Conservation (phyloP, 2,329 filamentous ascomycete species). For the Cryoendolithus antarcticus region DNA sequence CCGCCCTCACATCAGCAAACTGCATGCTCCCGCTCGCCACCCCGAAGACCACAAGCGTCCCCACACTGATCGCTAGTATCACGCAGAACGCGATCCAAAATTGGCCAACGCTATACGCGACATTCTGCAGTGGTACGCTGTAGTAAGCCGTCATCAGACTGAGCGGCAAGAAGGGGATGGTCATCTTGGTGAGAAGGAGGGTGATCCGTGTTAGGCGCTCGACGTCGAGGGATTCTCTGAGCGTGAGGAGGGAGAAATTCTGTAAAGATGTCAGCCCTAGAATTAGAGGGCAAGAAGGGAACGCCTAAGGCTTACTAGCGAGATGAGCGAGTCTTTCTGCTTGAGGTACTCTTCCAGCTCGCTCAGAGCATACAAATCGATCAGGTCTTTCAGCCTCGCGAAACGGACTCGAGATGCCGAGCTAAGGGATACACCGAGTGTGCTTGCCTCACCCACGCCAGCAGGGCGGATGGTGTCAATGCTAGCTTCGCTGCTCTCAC, state of each 20-base stretch:
- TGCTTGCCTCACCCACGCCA: slow-evolving; percentile 19
- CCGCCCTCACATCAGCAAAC: not conserved
- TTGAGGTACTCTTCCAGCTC: slow-evolving; percentile 52
- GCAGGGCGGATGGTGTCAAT: slow-evolving; percentile 15
- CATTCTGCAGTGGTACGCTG: slow-evolving; percentile 49
- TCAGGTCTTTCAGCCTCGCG: slow-evolving; percentile 45
- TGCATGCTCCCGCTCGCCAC: slow-evolving; percentile 46
- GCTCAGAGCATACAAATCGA: slow-evolving; percentile 48
- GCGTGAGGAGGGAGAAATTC: slow-evolving; percentile 68
- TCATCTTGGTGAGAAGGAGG: slow-evolving; percentile 60
- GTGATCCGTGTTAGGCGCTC: slow-evolving; percentile 61
- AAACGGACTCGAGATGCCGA: slow-evolving; percentile 45
- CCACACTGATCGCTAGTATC: slow-evolving; percentile 47
- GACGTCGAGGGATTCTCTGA: slow-evolving; percentile 61
- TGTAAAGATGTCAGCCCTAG: slow-evolving; percentile 19
- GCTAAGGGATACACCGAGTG: slow-evolving; percentile 33
- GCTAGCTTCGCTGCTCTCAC: slow-evolving; percentile 10
- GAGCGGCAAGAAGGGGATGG: slow-evolving; percentile 63
- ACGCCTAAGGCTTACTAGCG: slow-evolving; percentile 40
- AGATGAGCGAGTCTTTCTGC: slow-evolving; percentile 58
- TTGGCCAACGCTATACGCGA: slow-evolving; percentile 47
- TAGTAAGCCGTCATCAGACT: slow-evolving; percentile 66
- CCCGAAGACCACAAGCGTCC: slow-evolving; percentile 46
- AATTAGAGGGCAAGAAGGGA: not conserved
- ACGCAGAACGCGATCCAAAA: slow-evolving; percentile 60